A percentile compares a stretch with the other conserved stretches of the same genome.
Evolutionary conservation across 768 basidiomycete species (phyloP).

Genomic region (Hirschioporus abietinus): DNA sequence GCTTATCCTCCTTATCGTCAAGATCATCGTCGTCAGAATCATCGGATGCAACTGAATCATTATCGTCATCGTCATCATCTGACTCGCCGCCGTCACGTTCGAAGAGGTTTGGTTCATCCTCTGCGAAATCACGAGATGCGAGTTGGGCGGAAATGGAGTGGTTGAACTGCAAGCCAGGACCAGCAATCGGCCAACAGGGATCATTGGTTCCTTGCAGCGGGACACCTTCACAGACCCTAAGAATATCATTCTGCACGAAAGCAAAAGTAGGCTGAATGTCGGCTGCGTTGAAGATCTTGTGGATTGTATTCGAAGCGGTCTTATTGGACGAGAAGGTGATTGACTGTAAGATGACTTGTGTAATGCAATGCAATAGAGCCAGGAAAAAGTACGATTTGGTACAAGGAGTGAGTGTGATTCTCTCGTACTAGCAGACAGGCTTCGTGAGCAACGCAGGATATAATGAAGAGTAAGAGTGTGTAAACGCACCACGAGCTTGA

Average conservation of each 20-base stretch:
- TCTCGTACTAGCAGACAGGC: constrained; percentile 31
- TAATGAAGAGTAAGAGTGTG: not conserved
- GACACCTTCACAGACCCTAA: constrained; percentile 35
- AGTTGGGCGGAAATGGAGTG: not conserved
- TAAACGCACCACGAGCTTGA: constrained; percentile 6
- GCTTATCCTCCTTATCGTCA: constrained; percentile 23
- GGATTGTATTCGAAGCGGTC: constrained; percentile 28
- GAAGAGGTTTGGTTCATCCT: constrained; percentile 13
- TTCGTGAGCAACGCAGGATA: not conserved
- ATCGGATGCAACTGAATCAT: constrained; percentile 11
- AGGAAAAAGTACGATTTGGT: constrained; percentile 45
- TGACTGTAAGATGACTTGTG: constrained; percentile 37
- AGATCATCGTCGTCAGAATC: constrained; percentile 17
- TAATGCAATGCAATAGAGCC: constrained; percentile 35
- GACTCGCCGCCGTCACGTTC: constrained; percentile 12
- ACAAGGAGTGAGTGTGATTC: constrained; percentile 44
- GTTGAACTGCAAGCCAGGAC: not conserved
- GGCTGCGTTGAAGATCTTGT: constrained; percentile 25
- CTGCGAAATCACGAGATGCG: constrained; percentile 4
- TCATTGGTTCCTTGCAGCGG: constrained; percentile 18
- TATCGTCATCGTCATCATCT: constrained; percentile 13
- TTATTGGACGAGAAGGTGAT: constrained; percentile 33
- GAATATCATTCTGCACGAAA: constrained; percentile 14
- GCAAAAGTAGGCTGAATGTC: constrained; percentile 22
- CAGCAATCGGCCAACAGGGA: not conserved